phyloP scores from a whole-genome alignment of 1,139 yeast genomes.

The Suhomyces atakaporum region DNA sequence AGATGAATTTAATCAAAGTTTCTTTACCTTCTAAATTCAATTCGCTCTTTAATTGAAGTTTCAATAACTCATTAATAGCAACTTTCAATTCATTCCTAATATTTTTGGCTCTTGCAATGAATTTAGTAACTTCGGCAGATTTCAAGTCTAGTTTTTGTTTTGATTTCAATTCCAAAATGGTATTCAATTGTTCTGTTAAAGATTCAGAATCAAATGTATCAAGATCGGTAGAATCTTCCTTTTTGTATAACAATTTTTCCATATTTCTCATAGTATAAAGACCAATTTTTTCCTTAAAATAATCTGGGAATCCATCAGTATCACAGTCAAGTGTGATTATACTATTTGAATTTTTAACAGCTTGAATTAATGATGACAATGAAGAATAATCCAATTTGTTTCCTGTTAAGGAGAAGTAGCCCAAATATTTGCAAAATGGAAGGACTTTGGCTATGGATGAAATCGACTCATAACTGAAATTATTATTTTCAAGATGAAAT shows the following conservation, averaged over 20 bases:
- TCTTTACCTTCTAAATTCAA: constrained; percentile 72
- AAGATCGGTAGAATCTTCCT: constrained; percentile 13
- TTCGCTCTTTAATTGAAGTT: constrained; percentile 52
- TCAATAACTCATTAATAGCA: constrained; percentile 58
- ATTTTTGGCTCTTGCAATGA: constrained; percentile 44
- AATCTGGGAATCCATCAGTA: constrained; percentile 37
- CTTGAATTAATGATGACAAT: constrained; percentile 44
- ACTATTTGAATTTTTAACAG: constrained; percentile 41
- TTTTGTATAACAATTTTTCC: constrained; percentile 44
- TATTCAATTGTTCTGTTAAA: constrained; percentile 41
- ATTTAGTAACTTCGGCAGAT: constrained; percentile 34
- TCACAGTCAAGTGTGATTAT: constrained; percentile 46
- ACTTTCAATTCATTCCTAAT: constrained; percentile 51
- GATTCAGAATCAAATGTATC: constrained; percentile 30
- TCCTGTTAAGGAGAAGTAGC: constrained; percentile 62
- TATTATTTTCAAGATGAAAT: constrained; percentile 63
- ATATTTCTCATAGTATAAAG: constrained; percentile 71
- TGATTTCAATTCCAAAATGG: constrained; percentile 38
- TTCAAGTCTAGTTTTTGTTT: constrained; percentile 22
- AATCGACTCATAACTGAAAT: constrained; percentile 47
- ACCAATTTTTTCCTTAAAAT: constrained; percentile 60
- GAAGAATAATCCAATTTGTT: constrained; percentile 51
- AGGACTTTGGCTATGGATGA: constrained; percentile 60
- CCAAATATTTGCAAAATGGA: constrained; percentile 60
- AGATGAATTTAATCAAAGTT: constrained; percentile 64